A percentile compares a stretch with the other conserved stretches of the same genome.
Conservation (phyloP, 768 basidiomycete species). For the Boletellus ananas region DNA sequence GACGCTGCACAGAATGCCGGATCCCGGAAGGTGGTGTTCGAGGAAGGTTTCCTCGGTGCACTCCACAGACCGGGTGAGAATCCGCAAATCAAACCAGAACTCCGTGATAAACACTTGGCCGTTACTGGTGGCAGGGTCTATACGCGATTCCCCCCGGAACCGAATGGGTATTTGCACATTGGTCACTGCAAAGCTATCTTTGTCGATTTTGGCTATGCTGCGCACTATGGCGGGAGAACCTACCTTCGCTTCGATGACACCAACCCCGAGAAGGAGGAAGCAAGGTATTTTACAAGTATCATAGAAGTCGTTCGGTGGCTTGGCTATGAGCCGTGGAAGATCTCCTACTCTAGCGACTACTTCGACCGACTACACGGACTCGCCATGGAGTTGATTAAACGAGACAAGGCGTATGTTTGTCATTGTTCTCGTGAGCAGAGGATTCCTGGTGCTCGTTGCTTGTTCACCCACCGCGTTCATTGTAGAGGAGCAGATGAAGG, state of each 20-base stretch:
- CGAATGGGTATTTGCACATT: conserved; percentile 93
- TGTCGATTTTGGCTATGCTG: conserved; percentile 97
- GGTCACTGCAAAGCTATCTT: conserved; percentile 99
- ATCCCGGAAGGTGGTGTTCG: conserved; percentile 67
- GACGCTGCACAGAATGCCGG: conserved; percentile 35
- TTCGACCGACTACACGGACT: conserved; percentile 84
- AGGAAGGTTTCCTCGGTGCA: conserved; percentile 89
- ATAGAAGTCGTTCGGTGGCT: conserved; percentile 95
- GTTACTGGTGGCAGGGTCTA: conserved; percentile 79
- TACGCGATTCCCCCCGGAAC: conserved; percentile 98
- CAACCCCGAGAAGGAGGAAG: conserved; percentile 98
- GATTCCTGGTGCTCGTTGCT: neutral
- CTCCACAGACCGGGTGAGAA: conserved; percentile 95
- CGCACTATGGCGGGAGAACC: conserved; percentile 85
- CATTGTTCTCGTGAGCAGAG: conserved; percentile 82
- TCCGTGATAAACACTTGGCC: conserved; percentile 78
- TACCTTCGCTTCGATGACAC: conserved; percentile 98
- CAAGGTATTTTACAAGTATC: conserved; percentile 92
- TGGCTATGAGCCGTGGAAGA: conserved; percentile 97
- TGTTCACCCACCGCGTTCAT: conserved; percentile 6
- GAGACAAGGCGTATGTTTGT: conserved; percentile 93
- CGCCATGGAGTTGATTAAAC: conserved; percentile 82
- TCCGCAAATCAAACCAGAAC: conserved; percentile 72
- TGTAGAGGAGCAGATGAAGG: conserved; percentile 87
- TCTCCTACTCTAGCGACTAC: conserved; percentile 98